A percentile compares a stretch with the other conserved stretches of the same genome.
These are phyloP conservation scores for Emericellopsis terricola DNA, from an alignment of 495 filamentous ascomycete species.

Conservation along the genomic window DNA sequence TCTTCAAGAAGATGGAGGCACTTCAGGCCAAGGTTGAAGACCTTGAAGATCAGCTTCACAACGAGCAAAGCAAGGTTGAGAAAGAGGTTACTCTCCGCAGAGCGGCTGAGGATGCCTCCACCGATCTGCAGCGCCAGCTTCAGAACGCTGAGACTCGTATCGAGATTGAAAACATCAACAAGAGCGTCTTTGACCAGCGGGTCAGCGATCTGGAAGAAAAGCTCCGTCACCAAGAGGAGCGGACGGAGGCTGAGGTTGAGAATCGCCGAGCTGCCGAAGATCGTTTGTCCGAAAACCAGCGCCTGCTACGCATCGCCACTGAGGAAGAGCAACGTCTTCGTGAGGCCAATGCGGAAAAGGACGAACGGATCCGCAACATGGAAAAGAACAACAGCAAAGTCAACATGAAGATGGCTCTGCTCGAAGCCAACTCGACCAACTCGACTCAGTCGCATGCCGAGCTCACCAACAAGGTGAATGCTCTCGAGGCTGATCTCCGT, in stretches of 20 bases:
- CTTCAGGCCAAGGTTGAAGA: constrained; percentile 20
- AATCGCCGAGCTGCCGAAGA: constrained; percentile 52
- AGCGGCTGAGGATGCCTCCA: constrained; percentile 21
- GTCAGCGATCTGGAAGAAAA: constrained; percentile 27
- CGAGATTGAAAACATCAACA: constrained; percentile 34
- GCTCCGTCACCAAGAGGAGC: constrained; percentile 19
- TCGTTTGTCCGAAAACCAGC: constrained; percentile 49
- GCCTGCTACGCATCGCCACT: constrained; percentile 42
- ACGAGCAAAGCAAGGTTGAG: constrained; percentile 21
- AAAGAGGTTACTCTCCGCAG: constrained; percentile 19
- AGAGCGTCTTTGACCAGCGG: constrained; percentile 25
- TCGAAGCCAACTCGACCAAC: constrained; percentile 45
- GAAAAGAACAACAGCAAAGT: constrained; percentile 31
- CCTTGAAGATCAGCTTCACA: constrained; percentile 27
- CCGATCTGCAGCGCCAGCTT: constrained; percentile 24
- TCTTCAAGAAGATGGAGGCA: constrained; percentile 14
- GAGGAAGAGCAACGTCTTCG: constrained; percentile 59
- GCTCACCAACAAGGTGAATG: constrained; percentile 30
- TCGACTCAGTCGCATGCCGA: constrained; percentile 48
- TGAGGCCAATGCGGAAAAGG: constrained; percentile 49
- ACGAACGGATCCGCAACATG: constrained; percentile 21
- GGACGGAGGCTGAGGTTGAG: constrained; percentile 39
- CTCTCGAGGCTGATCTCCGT: constrained; percentile 27
- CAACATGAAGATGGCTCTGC: constrained; percentile 38
- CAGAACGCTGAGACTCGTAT: constrained; percentile 29